Conservation (phyloP, 306 rosid species). For the Prunus davidiana region DNA sequence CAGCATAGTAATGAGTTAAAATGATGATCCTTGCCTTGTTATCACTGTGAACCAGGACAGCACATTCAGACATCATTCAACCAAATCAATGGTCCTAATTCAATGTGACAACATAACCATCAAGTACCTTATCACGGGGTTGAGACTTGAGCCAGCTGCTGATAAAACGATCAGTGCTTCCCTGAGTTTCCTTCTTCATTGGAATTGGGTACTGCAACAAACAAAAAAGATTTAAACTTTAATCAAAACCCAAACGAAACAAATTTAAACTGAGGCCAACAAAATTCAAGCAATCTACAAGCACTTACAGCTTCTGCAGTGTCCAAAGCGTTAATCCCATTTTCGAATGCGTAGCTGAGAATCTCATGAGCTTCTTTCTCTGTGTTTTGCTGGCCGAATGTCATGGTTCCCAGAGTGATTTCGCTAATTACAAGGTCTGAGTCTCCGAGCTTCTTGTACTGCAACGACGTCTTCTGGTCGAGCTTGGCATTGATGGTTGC, state of each 20-base stretch:
- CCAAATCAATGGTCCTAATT: neutral
- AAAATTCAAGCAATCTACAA: neutral
- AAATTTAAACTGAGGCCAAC: neutral
- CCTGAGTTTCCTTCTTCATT: constrained; percentile 77
- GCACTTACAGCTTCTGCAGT: constrained; percentile 72
- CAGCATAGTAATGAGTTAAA: constrained; percentile 6
- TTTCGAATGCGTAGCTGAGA: constrained; percentile 62
- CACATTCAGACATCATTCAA: neutral
- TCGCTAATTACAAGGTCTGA: constrained; percentile 85
- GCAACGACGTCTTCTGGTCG: constrained; percentile 32
- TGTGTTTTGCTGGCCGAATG: constrained; percentile 81
- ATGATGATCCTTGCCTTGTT: neutral
- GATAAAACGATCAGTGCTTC: constrained; percentile 74
- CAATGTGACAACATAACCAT: neutral
- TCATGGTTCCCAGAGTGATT: constrained; percentile 91
- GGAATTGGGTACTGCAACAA: constrained; percentile 83
- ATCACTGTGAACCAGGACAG: neutral
- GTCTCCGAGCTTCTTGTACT: constrained; percentile 72
- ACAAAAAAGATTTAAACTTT: constrained; percentile 9
- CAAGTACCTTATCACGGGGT: constrained; percentile 74
- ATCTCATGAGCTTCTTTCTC: constrained; percentile 86
- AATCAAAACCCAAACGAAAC: neutral
- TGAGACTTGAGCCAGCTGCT: constrained; percentile 87
- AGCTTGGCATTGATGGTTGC: constrained; percentile 31
- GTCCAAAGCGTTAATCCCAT: constrained; percentile 74